phyloP scores from a whole-genome alignment of 129 eudicot species.

The carrot (Daucus carota) region DNA sequence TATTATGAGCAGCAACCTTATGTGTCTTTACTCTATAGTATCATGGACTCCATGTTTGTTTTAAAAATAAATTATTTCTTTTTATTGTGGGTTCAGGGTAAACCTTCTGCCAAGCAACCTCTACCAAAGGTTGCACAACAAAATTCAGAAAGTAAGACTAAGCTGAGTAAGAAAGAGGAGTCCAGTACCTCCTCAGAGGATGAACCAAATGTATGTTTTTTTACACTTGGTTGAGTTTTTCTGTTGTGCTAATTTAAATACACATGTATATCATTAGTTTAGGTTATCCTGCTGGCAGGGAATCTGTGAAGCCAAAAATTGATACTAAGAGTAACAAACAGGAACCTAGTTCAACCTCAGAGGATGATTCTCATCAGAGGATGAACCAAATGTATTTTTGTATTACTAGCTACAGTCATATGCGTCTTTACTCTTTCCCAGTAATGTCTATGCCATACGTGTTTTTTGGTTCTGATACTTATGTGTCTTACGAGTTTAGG shows the following conservation, averaged over 20 bases:
- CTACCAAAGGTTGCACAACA: neutral
- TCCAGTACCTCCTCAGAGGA: neutral
- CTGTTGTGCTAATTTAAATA: no score
- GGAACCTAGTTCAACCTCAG: no score
- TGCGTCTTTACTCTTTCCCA: no score
- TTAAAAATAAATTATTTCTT: no score
- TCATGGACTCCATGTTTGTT: no score
- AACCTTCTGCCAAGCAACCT: no score
- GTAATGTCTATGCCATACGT: no score
- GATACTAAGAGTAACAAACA: no score
- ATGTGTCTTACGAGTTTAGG: no score
- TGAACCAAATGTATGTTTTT: neutral
- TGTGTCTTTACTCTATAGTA: neutral
- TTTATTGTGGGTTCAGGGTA: no score
- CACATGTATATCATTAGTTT: neutral
- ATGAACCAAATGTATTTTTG: slow-evolving; percentile 21
- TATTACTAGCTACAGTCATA: neutral
- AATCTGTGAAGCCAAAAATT: no score
- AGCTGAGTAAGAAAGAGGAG: neutral
- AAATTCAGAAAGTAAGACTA: neutral
- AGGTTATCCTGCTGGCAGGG: slow-evolving; percentile 11
- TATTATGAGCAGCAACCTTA: neutral
- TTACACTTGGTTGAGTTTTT: neutral
- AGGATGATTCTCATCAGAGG: slow-evolving; percentile 13
- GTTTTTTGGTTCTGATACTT: no score